Base-by-base conservation (phyloP, 1,284 basidiomycete genomes). In the Trichosporon sp. region DNA sequence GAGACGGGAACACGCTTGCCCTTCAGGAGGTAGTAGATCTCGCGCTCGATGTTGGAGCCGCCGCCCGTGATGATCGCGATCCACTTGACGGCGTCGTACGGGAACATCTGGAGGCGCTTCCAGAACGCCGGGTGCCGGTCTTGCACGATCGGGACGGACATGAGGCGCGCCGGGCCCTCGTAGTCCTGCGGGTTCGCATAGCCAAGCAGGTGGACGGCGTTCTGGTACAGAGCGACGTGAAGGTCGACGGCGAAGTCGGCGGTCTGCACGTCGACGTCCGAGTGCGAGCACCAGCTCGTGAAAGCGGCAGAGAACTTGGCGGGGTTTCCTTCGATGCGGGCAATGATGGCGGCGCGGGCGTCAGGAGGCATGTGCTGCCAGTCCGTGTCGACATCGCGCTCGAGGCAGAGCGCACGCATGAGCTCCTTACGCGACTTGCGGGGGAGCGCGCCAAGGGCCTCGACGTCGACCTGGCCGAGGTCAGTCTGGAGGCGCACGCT, bases 51-150 rank as follows among this genome's bases (percentile, higher is more conserved):
- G 44, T 70, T 67, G 5, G 53, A 42, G 21, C 62, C 64, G 1
- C 66, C 69, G 23, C 66, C 65, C 1, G 66, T 38, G 42, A 67
- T 53, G 44, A 70, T 65, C 15, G 66, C 69, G 18, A 65, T 65
- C 63, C 66, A 70, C 65, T 70, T 70, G 66, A 70, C 60, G 25
- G 56, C 58, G 27, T 25, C 18, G 42, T 65, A 60, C 23, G 66
- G 63, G 3, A 67, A 11, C 27, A 31, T 27, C 29, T 34, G 8
- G 12, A 67, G 21, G 12, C 18, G 32, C 38, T 21, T 34, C 69
- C 65, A 64, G 23, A 62, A 23, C 15, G 51, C 29, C 2, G 25
- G 42, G 11, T 47, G 9, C 27, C 21, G 27, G 27, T 51, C 35
- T 11, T 58, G 67, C 15, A 21, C 18, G 23, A 65, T 65, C 2